These are phyloP conservation scores for Alternaria gansuensis DNA, from an alignment of 2,329 filamentous ascomycete species.

Conservation along the genomic window DNA sequence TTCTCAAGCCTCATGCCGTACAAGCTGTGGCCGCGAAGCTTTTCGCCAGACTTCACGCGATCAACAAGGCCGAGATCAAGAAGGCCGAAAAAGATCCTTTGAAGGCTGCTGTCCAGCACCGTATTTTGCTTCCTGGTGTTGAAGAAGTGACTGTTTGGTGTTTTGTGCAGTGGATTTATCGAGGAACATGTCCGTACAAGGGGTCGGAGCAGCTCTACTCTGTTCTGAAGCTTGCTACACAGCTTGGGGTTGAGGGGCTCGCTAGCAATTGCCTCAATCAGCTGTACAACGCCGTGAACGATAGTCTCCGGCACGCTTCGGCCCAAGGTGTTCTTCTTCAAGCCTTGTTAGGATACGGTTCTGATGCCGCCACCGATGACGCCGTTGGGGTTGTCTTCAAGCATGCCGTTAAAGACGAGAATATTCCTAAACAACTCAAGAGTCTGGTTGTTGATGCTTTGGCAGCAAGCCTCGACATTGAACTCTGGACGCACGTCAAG, in stretches of 20 bases:
- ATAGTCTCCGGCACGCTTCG: slow-evolving; percentile 16
- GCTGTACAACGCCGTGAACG: slow-evolving; percentile 14
- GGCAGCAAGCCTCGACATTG: slow-evolving; percentile 20
- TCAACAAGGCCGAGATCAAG: slow-evolving; percentile 22
- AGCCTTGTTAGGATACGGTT: slow-evolving; percentile 12
- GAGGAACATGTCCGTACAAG: slow-evolving; percentile 1
- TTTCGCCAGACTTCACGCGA: slow-evolving; percentile 3
- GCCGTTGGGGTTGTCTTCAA: slow-evolving; percentile 28
- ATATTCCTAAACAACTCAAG: slow-evolving; percentile 22
- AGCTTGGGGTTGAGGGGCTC: slow-evolving; percentile 27
- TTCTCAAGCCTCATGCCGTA: slow-evolving; percentile 25
- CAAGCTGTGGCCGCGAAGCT: slow-evolving; percentile 13
- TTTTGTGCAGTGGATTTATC: slow-evolving; percentile 36
- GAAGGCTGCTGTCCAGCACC: slow-evolving; percentile 32
- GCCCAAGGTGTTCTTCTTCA: slow-evolving; percentile 14
- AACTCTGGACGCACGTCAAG: slow-evolving; percentile 21
- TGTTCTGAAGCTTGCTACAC: slow-evolving; percentile 25
- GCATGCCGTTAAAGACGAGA: slow-evolving; percentile 26
- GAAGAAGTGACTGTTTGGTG: slow-evolving; percentile 20
- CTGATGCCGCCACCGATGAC: neutral
- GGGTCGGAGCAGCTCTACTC: slow-evolving; percentile 26
- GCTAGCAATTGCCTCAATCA: slow-evolving; percentile 24
- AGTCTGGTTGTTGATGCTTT: slow-evolving; percentile 28
- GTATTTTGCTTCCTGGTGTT: slow-evolving; percentile 23
- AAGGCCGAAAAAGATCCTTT: slow-evolving; percentile 2